Conservation (phyloP, 2,329 filamentous ascomycete species). For the Pseudopyricularia cyperi region DNA sequence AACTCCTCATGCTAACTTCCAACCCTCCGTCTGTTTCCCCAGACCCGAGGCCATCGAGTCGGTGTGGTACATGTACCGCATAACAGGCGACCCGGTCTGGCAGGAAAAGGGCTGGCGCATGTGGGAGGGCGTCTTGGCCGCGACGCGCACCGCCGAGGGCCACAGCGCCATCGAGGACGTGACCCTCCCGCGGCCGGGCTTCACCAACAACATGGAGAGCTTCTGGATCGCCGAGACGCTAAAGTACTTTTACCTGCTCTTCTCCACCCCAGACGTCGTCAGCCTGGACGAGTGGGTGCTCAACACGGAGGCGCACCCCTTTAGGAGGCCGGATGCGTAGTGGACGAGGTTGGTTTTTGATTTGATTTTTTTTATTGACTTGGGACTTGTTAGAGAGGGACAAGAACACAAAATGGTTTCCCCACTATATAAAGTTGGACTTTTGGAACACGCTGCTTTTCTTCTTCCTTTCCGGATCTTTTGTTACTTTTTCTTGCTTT, state of each 20-base stretch:
- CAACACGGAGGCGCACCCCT: conserved; percentile 50
- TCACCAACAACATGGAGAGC: conserved; percentile 63
- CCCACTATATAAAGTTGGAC: no score
- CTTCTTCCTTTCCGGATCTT: no score
- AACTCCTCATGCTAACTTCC: background rate
- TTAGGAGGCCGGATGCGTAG: conserved; percentile 25
- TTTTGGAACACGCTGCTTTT: no score
- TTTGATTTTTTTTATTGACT: no score
- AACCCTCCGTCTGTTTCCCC: background rate
- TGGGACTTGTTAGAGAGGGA: no score
- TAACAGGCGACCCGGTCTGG: conserved; percentile 64
- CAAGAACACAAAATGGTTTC: no score
- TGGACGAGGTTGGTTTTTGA: no score
- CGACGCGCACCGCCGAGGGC: conserved; percentile 52
- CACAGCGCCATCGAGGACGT: conserved; percentile 62
- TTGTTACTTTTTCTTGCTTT: no score
- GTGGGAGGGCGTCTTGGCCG: conserved; percentile 58
- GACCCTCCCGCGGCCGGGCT: conserved; percentile 17
- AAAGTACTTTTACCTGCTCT: conserved; percentile 85
- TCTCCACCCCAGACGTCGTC: conserved; percentile 51
- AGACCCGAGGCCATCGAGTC: conserved; percentile 73
- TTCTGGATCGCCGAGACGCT: conserved; percentile 87
- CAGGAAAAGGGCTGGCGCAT: conserved; percentile 79
- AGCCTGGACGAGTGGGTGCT: conserved; percentile 58
- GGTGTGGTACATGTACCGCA: conserved; percentile 82